phyloP scores from a whole-genome alignment of 2,329 filamentous ascomycete species.

The Macroventuria anomochaeta region DNA sequence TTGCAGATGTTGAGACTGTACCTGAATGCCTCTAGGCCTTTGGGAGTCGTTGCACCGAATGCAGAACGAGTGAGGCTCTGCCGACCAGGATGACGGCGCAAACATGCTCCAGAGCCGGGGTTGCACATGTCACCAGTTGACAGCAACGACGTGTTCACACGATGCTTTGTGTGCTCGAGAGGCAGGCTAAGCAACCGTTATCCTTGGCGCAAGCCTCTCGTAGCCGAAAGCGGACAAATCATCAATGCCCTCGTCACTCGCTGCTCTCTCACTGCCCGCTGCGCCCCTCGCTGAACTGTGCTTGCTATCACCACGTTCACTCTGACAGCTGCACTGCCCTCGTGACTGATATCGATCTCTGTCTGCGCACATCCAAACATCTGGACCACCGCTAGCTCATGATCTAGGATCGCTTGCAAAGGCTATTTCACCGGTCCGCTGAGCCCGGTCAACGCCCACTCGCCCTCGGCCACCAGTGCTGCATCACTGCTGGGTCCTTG shows the following conservation, averaged over 20 bases:
- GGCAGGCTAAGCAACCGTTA: constrained; percentile 14
- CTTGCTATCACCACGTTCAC: constrained; percentile 6
- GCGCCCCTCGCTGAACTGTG: constrained; percentile 15
- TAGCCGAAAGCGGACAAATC: constrained; percentile 10
- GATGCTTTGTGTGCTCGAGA: constrained; percentile 12
- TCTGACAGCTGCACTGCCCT: constrained; percentile 15
- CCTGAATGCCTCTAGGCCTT: not conserved
- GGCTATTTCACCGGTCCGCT: constrained; percentile 38
- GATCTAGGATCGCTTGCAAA: constrained; percentile 29
- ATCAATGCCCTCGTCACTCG: constrained; percentile 6
- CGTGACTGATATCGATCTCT: constrained; percentile 13
- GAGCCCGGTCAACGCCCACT: constrained; percentile 25
- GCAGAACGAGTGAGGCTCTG: constrained; percentile 6
- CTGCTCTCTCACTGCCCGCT: constrained; percentile 1
- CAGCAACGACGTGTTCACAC: constrained; percentile 17
- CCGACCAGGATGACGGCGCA: not conserved
- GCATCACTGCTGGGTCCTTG: constrained; percentile 28
- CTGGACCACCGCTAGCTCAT: constrained; percentile 20
- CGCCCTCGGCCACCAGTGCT: constrained; percentile 23
- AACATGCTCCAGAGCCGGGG: not conserved
- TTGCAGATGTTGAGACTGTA: not conserved
- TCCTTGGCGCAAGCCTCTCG: constrained; percentile 15
- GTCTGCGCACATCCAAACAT: constrained; percentile 7
- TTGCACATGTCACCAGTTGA: constrained; percentile 4
- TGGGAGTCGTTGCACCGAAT: not conserved